Conservation (phyloP, 2,329 filamentous ascomycete genomes). For the Aureobasidium subglaciale region DNA sequence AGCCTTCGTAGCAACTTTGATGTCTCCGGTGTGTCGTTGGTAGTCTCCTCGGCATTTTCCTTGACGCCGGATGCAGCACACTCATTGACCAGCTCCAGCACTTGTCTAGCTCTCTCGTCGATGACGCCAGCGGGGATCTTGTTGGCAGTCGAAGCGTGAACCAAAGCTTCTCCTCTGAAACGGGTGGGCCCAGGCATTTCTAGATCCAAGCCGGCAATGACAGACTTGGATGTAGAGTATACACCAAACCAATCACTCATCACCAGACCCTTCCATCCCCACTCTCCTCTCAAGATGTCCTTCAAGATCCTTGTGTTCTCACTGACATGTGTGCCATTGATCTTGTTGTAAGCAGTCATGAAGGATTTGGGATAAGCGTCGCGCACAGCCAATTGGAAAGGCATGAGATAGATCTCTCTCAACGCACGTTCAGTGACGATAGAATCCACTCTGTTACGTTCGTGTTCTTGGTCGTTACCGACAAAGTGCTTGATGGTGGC, state of each 20-base stretch:
- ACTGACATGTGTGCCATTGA: slow-evolving; percentile 63
- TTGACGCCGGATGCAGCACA: slow-evolving; percentile 21
- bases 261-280: slow-evolving; percentile 51
- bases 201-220: slow-evolving; percentile 73
- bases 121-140: slow-evolving; percentile 51
- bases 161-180: slow-evolving; percentile 29
- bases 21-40: slow-evolving; percentile 27
- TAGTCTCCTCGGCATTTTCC: slow-evolving; percentile 25
- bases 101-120: slow-evolving; percentile 53
- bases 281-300: slow-evolving; percentile 62
- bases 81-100: slow-evolving; percentile 51
- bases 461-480: slow-evolving; percentile 66
- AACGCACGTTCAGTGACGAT: slow-evolving; percentile 58
- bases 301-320: slow-evolving; percentile 60
- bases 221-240: slow-evolving; percentile 59
- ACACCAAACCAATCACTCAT: slow-evolving; percentile 69
- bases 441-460: slow-evolving; percentile 58
- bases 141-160: slow-evolving; percentile 37
- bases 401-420: slow-evolving; percentile 65
- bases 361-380: slow-evolving; percentile 62
- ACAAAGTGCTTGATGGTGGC: slow-evolving; percentile 76
- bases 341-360: slow-evolving; percentile 70
- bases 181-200: slow-evolving; percentile 54
- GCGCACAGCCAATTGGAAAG: slow-evolving; percentile 65
- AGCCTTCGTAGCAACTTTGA: slow-evolving; percentile 25